Percentiles rank a stretch among this genome's conserved stretches.
phyloP scores from a whole-genome alignment of 2,329 filamentous ascomycete genomes.

The Graphiopsis chlorocephala region DNA sequence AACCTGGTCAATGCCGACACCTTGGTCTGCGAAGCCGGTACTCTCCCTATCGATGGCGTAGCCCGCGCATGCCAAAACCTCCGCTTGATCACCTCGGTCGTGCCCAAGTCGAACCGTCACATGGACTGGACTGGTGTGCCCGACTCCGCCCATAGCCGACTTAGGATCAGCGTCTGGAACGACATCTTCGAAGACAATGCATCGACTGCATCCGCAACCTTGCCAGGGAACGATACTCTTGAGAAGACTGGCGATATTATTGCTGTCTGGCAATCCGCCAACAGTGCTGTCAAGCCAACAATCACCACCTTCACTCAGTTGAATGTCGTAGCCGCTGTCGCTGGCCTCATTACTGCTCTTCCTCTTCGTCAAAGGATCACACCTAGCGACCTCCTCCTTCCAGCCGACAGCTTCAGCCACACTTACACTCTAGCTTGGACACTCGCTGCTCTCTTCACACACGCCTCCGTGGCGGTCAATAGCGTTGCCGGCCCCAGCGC shows the following conservation, averaged over 20 bases:
- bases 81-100: constrained; percentile 83
- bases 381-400: constrained; percentile 76
- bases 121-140: constrained; percentile 95
- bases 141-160: constrained; percentile 67
- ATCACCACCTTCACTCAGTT: constrained; percentile 78
- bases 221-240: constrained; percentile 62
- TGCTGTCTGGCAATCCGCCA: constrained; percentile 63
- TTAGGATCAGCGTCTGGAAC: constrained; percentile 90
- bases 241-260: constrained; percentile 51
- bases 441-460: constrained; percentile 77
- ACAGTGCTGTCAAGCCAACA: constrained; percentile 48
- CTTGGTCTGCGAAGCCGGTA: constrained; percentile 79
- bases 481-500: constrained; percentile 74
- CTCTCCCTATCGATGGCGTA: constrained; percentile 75
- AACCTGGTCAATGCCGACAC: constrained; percentile 72
- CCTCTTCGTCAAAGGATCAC: constrained; percentile 72
- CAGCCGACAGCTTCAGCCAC: constrained; percentile 75
- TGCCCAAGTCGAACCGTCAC: constrained; percentile 83
- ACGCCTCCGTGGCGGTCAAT: constrained; percentile 82
- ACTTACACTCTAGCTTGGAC: constrained; percentile 78
- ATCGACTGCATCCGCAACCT: constrained; percentile 55
- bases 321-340: constrained; percentile 86
- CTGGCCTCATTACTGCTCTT: constrained; percentile 72
- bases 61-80: constrained; percentile 67
- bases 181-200: constrained; percentile 75